Base-by-base conservation (phyloP, 805 yeast genomes). In the Wickerhamomyces chaumierensis region DNA sequence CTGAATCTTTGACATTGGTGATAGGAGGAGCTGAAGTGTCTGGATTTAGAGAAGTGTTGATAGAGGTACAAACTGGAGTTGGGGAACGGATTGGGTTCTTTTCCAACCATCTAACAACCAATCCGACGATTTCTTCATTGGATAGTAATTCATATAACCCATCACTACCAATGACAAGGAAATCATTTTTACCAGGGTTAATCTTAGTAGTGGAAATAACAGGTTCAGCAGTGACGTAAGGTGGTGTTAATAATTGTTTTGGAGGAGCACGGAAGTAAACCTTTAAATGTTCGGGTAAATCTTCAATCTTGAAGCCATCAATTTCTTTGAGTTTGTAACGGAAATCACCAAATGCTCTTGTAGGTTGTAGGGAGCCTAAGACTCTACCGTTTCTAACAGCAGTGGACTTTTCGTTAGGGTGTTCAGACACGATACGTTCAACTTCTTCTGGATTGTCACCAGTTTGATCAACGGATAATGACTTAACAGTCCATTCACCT, bases 181-280 rank as follows among this genome's bases (percentile, higher is more conserved):
- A 92, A 54, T 86, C 92, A 47, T 83, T 78, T 46, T 79, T 75
- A 17, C 69, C 65, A 1, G 87, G 81, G 37, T 70, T 69, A 36
- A 88, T 71, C 51, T 78, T 75, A 12, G 88, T 81, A 2, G 95
- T 78, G 3, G 95, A 81, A 19, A 88, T 69, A 21, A 82, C 94
- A 0, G 98, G 98, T 57, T 81, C 88, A 1, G 98, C 97, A 1
- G 98, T 92, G 29, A 92, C 96, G 57, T 92, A 92, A 0, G 98
- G 98, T 3, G 98, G 98, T 2, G 96, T 81, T 42, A 77, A 66
- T 43, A 85, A 69, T 48, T 75, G 73, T 38, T 74, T 73, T 25
- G 94, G 94, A 33, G 66, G 65, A 18, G 83, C 73, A 55, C 90
- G 72, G 28, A 95, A 94, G 56, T 90, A 88, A 48, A 87, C 79